A percentile compares a stretch with the other conserved stretches of the same genome.
Evolutionary conservation across 1,139 yeast genomes (phyloP).

Genomic region (Magnusiomyces sp.): DNA sequence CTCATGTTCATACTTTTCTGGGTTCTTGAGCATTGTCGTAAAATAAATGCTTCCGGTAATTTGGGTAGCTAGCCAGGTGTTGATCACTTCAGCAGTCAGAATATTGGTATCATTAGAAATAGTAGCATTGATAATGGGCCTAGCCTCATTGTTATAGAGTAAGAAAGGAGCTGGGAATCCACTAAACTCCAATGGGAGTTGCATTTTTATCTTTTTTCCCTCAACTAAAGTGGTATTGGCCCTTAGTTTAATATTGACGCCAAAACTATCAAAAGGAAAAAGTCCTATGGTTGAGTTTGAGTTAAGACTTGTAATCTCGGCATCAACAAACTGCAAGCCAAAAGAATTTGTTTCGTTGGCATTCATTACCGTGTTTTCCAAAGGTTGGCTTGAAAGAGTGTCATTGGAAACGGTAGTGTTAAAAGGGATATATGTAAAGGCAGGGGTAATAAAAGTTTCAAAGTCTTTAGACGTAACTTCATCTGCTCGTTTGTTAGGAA

Average conservation of each 20-base stretch:
- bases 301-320: slow-evolving; percentile 3
- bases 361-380: no score
- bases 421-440: no score
- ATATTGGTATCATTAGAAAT: no score
- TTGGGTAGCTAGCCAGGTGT: background rate
- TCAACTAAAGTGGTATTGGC: background rate
- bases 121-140: background rate
- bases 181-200: background rate
- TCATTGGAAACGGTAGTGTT: no score
- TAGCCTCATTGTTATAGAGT: background rate
- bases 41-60: background rate
- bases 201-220: background rate
- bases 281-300: slow-evolving; percentile 2
- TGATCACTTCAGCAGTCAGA: background rate
- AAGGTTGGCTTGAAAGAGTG: no score
- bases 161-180: background rate
- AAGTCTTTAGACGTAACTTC: no score
- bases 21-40: background rate
- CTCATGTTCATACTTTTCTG: slow-evolving; percentile 2
- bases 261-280: slow-evolving; percentile 1
- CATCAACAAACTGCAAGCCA: slow-evolving; percentile 5
- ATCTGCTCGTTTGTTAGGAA: background rate
- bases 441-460: no score
- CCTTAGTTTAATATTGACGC: background rate
- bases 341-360: no score